phyloP scores from a whole-genome alignment of 345 rosid genomes.

The Alliaria petiolata region DNA sequence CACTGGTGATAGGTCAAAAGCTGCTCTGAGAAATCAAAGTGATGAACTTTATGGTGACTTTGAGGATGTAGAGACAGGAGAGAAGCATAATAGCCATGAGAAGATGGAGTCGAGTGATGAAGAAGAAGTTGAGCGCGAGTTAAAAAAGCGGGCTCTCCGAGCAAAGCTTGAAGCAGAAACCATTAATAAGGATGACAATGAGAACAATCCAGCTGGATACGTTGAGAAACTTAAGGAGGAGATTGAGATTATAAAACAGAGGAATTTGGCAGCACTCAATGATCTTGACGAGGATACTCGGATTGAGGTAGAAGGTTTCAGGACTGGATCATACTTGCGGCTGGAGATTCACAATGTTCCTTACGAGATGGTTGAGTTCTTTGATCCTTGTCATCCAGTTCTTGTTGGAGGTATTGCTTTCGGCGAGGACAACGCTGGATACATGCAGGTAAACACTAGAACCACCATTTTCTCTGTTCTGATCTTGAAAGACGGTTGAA shows the following conservation, averaged over 20 bases:
- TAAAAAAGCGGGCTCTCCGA: slow-evolving; percentile 71
- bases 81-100: slow-evolving; percentile 36
- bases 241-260: slow-evolving; percentile 62
- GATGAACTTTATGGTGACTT: slow-evolving; percentile 59
- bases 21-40: slow-evolving; percentile 48
- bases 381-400: slow-evolving; percentile 82
- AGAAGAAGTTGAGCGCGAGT: slow-evolving; percentile 45
- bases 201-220: slow-evolving; percentile 36
- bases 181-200: slow-evolving; percentile 53
- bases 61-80: slow-evolving; percentile 80
- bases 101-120: slow-evolving; percentile 33
- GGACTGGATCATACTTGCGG: slow-evolving; percentile 65
- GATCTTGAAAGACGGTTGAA: neutral
- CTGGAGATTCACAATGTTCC: slow-evolving; percentile 80
- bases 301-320: slow-evolving; percentile 72
- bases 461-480: neutral
- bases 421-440: slow-evolving; percentile 81
- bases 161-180: slow-evolving; percentile 64
- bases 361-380: slow-evolving; percentile 79
- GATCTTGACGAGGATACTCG: slow-evolving; percentile 72
- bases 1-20: slow-evolving; percentile 79
- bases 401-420: slow-evolving; percentile 74
- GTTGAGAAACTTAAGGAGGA: slow-evolving; percentile 78
- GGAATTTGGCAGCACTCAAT: slow-evolving; percentile 63
- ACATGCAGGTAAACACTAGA: slow-evolving; percentile 67